Evolutionary conservation across 176 grass and related monocot species (phyloP), one percentile per base, ranked within the genome.

Genomic region (Triticum timopheevii): DNA sequence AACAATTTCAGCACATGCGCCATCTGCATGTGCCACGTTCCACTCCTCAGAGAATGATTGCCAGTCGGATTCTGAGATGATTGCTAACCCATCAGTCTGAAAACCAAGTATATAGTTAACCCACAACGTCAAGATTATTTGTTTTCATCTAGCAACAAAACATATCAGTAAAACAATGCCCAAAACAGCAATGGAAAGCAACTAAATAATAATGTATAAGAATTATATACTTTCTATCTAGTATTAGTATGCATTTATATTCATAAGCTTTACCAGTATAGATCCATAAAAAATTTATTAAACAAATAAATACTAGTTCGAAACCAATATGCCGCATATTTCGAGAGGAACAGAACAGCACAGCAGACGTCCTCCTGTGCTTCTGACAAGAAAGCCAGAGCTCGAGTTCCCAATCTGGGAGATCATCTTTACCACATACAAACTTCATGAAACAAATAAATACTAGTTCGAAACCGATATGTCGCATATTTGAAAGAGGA

Each of bases 1-100:
- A 90, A 83, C 85, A 88, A 99, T 93, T 92, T 99, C 89, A 91
- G 94, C 92, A 90, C 83, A 87, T 88, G 91, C 81, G 74, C 87
- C 94, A 88, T 99, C 93, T 27, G 61, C 89, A 80, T 94, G 40
- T 78, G 58, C 68, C 44, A 85, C 88, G 76, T 70, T 94, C 97
- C 97, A 99, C 80, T 99, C 97, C 79, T 99, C 94, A 61, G 85
- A 99, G 78, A 99, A 99, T 87, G 88, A 79, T 40, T 59, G 58
- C 97, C 97, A 96, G 89, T 99, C 92, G 59, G 69, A 68, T 84
- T 91, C 92, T 25, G 85, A 61, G 83, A 99, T 94, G 30, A 99
- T 92, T 71, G 82, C 86, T 85, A 96, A 87, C 39, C 97, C 97
- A 78, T 96, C 89, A 83, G 80, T 92, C 97, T 99, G 97, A 77